A percentile compares a stretch with the other conserved stretches of the same genome.
Conservation (phyloP, 768 basidiomycete genomes). For the Pleurotus salmoneostramineus region DNA sequence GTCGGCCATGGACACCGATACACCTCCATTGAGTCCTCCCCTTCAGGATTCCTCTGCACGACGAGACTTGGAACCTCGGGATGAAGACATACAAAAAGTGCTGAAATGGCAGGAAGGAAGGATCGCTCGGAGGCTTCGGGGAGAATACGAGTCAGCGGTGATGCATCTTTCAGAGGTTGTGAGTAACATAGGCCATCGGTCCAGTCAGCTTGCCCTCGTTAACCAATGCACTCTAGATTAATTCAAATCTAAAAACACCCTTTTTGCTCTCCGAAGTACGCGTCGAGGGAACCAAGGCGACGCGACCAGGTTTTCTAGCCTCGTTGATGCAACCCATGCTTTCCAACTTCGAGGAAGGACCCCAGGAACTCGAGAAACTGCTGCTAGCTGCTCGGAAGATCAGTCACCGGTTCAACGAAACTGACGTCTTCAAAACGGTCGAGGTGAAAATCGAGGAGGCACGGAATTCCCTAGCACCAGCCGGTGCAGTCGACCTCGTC, state of each 20-base stretch:
- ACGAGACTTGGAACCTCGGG: slow-evolving; percentile 52
- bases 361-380: slow-evolving; percentile 54
- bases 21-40: slow-evolving; percentile 35
- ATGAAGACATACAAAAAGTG: slow-evolving; percentile 48
- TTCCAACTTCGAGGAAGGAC: slow-evolving; percentile 14
- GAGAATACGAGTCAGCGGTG: slow-evolving; percentile 75
- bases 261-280: slow-evolving; percentile 73
- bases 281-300: slow-evolving; percentile 71
- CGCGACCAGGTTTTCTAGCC: slow-evolving; percentile 78
- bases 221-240: slow-evolving; percentile 43
- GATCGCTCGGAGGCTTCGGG: slow-evolving; percentile 59
- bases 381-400: slow-evolving; percentile 69
- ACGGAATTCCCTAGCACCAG: slow-evolving; percentile 45
- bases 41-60: slow-evolving; percentile 51
- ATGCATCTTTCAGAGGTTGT: slow-evolving; percentile 63
- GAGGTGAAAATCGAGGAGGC: slow-evolving; percentile 61
- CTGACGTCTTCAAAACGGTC: slow-evolving; percentile 75
- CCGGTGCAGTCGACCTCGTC: slow-evolving; percentile 74
- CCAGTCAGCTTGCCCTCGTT: not conserved
- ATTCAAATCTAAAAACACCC: slow-evolving; percentile 61
- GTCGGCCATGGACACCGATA: not conserved
- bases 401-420: slow-evolving; percentile 58
- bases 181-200: slow-evolving; percentile 18
- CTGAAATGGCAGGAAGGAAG: slow-evolving; percentile 73
- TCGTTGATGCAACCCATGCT: slow-evolving; percentile 70